Conservation (phyloP, 169 alveolate species). For the Plasmodium falciparum region DNA sequence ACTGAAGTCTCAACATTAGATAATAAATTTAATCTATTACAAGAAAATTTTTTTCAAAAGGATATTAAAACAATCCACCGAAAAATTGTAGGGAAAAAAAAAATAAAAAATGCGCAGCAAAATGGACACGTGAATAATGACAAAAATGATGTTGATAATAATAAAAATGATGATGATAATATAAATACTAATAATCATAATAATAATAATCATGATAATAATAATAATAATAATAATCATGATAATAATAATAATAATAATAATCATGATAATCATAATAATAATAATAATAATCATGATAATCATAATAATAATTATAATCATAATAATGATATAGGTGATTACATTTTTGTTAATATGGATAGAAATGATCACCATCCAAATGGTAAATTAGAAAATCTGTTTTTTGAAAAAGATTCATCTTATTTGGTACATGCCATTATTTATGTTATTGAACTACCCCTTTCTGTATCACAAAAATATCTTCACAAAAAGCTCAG, state of each 20-base stretch:
- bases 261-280: not conserved
- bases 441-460: constrained; percentile 34
- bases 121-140: too few relatives aligned
- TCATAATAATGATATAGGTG: not conserved
- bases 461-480: constrained; percentile 37
- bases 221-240: not conserved
- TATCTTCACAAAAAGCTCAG: constrained; percentile 18
- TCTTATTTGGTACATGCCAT: constrained; percentile 20
- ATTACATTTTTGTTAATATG: not conserved
- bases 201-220: not conserved
- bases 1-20: constrained; percentile 42
- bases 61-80: constrained; percentile 12
- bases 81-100: constrained; percentile 15
- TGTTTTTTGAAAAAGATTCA: not conserved
- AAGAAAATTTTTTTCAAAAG: constrained; percentile 30
- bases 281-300: not conserved
- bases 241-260: not conserved
- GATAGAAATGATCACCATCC: not conserved
- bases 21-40: constrained; percentile 29
- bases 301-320: not conserved
- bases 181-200: not conserved
- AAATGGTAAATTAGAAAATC: not conserved
- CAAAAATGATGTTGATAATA: not conserved
- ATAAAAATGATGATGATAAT: not conserved
- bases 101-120: not conserved